Evolutionary conservation across 2,329 filamentous ascomycete genomes (phyloP).

Genomic region (Neocatenulostroma microsporum): DNA sequence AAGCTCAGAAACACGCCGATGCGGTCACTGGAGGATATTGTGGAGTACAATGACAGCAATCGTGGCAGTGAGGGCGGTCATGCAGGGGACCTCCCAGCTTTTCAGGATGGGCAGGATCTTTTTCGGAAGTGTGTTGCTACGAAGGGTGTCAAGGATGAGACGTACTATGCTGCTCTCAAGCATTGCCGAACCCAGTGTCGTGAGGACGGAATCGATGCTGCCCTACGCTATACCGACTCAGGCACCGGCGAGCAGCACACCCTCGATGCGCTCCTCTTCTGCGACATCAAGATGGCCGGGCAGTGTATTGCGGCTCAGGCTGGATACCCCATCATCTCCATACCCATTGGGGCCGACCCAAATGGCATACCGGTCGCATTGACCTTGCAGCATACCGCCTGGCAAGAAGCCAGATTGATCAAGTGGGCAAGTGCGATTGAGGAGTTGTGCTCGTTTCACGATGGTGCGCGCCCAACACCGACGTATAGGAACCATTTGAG

Average conservation of each 20-base stretch:
- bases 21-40: conserved; percentile 54
- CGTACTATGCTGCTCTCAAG: conserved; percentile 57
- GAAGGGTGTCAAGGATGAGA: conserved; percentile 54
- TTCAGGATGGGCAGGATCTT: conserved; percentile 62
- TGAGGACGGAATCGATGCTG: conserved; percentile 62
- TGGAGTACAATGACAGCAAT: conserved; percentile 53
- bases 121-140: conserved; percentile 57
- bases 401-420: conserved; percentile 25
- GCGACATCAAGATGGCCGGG: conserved; percentile 45
- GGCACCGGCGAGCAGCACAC: too few relatives aligned
- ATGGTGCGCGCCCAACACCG: too few relatives aligned
- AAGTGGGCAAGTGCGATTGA: conserved; percentile 39
- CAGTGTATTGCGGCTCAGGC: conserved; percentile 66
- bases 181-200: conserved; percentile 53
- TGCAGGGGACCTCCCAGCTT: conserved; percentile 52
- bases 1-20: conserved; percentile 56
- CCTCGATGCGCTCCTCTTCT: conserved; percentile 60
- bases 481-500: too few relatives aligned
- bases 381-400: conserved; percentile 31
- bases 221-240: conserved; percentile 38
- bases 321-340: conserved; percentile 63
- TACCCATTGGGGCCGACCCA: conserved; percentile 54
- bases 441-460: too few relatives aligned
- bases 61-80: conserved; percentile 59
- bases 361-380: conserved; percentile 41